Conservation (phyloP, 2,329 filamentous ascomycete genomes). For the Paraphoma chrysanthemicola region DNA sequence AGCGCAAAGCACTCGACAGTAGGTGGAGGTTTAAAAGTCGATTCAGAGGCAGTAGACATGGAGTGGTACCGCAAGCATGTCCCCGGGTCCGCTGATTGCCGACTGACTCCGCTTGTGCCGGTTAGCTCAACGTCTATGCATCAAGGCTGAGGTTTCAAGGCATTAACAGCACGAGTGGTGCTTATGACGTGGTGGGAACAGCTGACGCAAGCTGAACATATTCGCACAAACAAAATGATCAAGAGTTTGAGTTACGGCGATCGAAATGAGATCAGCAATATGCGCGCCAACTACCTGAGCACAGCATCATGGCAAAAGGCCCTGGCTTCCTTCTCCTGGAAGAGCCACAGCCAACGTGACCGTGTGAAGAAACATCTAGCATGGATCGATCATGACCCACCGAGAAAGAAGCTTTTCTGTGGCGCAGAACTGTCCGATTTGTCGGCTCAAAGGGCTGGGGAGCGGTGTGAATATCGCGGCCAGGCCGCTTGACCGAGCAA, state of each 20-base stretch:
- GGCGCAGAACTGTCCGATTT: conserved; percentile 24
- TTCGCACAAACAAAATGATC: no score
- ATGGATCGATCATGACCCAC: conserved; percentile 16
- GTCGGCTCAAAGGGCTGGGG: conserved; percentile 17
- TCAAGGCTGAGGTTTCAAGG: not conserved
- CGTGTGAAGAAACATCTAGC: conserved; percentile 6
- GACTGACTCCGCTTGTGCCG: conserved; percentile 14
- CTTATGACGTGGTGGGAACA: not conserved
- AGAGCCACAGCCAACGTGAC: conserved; percentile 18
- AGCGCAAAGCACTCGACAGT: conserved; percentile 29
- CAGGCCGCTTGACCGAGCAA: conserved; percentile 19
- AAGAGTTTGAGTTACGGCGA: not conserved
- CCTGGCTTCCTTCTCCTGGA: conserved; percentile 13
- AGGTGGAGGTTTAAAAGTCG: conserved; percentile 31
- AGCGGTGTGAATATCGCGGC: conserved; percentile 18
- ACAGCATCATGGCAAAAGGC: not conserved
- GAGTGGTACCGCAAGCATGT: conserved; percentile 18
- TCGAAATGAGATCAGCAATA: not conserved
- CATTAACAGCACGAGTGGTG: not conserved
- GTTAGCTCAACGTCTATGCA: conserved; percentile 29
- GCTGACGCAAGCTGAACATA: not conserved
- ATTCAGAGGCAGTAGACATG: conserved; percentile 23
- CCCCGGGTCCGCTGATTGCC: conserved; percentile 18
- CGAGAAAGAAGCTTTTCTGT: conserved; percentile 27
- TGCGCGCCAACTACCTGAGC: not conserved